phyloP scores from a whole-genome alignment of 768 basidiomycete species.

The Lentinula sp. region DNA sequence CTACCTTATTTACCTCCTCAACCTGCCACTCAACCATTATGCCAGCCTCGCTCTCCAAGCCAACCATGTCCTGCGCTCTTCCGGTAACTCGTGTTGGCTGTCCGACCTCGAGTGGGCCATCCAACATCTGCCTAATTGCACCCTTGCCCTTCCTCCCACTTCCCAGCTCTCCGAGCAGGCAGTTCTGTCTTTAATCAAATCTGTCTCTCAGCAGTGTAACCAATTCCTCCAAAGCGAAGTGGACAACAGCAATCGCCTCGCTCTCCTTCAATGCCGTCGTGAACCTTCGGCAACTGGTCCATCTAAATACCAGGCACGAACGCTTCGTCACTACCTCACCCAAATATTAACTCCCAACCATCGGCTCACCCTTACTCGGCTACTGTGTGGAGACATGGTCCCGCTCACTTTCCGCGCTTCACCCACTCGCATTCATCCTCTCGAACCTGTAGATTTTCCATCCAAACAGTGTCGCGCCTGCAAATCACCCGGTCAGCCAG shows the following conservation, averaged over 20 bases:
- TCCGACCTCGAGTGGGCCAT: neutral
- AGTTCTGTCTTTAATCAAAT: too few relatives aligned
- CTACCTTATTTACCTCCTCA: neutral
- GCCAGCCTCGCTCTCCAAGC: neutral
- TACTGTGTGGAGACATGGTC: neutral
- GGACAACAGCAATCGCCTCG: neutral
- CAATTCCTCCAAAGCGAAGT: neutral
- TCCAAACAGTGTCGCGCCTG: too few relatives aligned
- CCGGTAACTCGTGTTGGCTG: neutral
- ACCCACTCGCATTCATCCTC: too few relatives aligned
- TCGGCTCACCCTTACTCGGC: neutral
- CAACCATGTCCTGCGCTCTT: neutral
- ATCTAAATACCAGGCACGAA: neutral
- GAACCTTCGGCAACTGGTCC: neutral
- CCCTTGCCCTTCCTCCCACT: too few relatives aligned
- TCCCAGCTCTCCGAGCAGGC: too few relatives aligned
- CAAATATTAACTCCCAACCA: neutral
- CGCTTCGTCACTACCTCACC: neutral
- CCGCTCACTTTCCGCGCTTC: constrained; percentile 7
- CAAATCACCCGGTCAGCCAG: too few relatives aligned
- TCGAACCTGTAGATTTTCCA: too few relatives aligned
- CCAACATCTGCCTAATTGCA: neutral
- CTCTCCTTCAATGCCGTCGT: neutral
- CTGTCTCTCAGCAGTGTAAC: too few relatives aligned
- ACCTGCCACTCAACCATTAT: neutral